Base-by-base conservation (phyloP, 805 yeast species). In the Nakazawaea wickerhamii region DNA sequence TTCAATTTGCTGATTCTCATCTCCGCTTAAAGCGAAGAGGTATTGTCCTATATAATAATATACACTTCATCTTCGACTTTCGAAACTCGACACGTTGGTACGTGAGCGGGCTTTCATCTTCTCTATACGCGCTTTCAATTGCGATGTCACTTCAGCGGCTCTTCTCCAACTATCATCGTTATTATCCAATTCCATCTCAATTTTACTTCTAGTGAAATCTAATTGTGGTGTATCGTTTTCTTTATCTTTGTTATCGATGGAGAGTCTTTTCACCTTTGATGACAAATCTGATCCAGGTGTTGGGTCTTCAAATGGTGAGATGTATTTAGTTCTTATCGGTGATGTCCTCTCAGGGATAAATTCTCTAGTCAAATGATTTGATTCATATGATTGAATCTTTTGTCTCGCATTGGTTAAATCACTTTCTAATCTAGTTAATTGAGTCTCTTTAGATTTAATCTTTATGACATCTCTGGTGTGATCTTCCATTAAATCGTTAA, bases 121-220 rank as follows among this genome's bases (percentile, higher is more conserved):
- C 60, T 86, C 95, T 35, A 89, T 89, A 52, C 96, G 67, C 0
- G 89, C 95, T 58, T 83, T 85, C 55, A 89, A 73, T 59, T 84
- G 91, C 3, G 79, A 75, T 0, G 96, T 89, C 10, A 88, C 95
- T 52, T 85, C 95, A 0, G 93, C 90, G 0, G 96, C 96, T 38
- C 91, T 75, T 50, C 74, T 77, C 96, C 96, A 89, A 51, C 84
- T 80, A 46, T 81, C 89, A 45, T 76, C 84, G 36, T 70, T 69
- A 32, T 63, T 61, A 44, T 68, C 76, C 25, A 62, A 51, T 34
- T 63, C 71, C 38, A 57, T 57, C 4, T 59, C 40, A 2, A 55
- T 48, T 47, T 48, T 34, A 44, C 48, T 43, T 47, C 46, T 7
- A 40, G 38, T 46, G 41, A 44, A 38, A 36, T 55, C 57, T 8